These are phyloP conservation scores for Tylopilus sp. DNA, from an alignment of 1,284 basidiomycete genomes.

Conservation along the genomic window DNA sequence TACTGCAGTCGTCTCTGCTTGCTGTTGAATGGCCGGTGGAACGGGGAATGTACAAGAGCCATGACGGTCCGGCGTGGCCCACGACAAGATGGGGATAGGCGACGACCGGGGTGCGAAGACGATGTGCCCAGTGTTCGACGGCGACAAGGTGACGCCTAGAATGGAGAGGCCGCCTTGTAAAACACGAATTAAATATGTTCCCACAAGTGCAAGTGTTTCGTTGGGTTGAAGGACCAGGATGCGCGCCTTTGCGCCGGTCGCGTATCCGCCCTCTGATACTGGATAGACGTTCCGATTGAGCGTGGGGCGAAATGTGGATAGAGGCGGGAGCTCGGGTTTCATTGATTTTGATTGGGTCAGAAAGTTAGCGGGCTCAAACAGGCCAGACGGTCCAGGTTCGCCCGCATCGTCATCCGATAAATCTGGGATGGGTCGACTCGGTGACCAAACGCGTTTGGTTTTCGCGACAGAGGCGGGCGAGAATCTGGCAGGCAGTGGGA, in stretches of 20 bases:
- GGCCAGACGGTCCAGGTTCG: slow-evolving; percentile 22
- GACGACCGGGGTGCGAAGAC: slow-evolving; percentile 67
- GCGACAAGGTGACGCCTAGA: slow-evolving; percentile 44
- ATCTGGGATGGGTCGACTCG: slow-evolving; percentile 45
- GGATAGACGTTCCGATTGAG: slow-evolving; percentile 11
- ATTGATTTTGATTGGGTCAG: not conserved
- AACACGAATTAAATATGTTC: slow-evolving; percentile 52
- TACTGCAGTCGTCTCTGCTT: slow-evolving; percentile 40
- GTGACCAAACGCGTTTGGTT: slow-evolving; percentile 47
- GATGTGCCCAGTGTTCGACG: slow-evolving; percentile 41
- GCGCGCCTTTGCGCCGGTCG: slow-evolving; percentile 19
- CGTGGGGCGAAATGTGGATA: slow-evolving; percentile 25
- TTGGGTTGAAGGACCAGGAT: slow-evolving; percentile 42
- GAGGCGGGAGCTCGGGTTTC: not conserved
- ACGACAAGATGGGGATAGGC: slow-evolving; percentile 55
- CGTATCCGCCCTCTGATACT: slow-evolving; percentile 1
- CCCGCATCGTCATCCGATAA: slow-evolving; percentile 45
- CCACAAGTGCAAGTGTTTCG: slow-evolving; percentile 57
- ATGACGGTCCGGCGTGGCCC: slow-evolving; percentile 19
- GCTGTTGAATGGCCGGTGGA: slow-evolving; percentile 11
- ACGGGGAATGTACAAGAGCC: slow-evolving; percentile 24
- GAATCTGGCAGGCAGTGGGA: slow-evolving; percentile 5
- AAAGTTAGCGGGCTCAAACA: not conserved
- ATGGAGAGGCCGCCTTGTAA: slow-evolving; percentile 38
- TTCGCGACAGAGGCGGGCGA: slow-evolving; percentile 10